Percentiles rank a stretch among this genome's conserved stretches.
Conservation (phyloP, 768 basidiomycete genomes). For the Termitomyces sp. region DNA sequence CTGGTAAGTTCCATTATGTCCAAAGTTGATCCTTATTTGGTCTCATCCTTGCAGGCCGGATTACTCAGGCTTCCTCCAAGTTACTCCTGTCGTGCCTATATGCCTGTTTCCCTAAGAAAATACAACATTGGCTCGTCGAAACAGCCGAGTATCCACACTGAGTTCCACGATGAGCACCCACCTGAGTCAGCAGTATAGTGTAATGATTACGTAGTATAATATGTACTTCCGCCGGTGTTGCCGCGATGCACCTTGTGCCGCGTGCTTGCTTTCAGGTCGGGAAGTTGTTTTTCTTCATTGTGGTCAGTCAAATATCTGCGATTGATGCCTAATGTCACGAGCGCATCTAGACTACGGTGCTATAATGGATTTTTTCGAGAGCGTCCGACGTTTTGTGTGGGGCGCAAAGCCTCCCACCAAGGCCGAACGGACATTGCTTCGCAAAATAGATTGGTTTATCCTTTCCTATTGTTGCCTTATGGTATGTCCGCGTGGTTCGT, state of each 20-base stretch:
- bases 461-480: slow-evolving; percentile 68
- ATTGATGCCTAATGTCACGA: no score
- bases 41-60: neutral
- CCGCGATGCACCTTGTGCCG: neutral
- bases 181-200: slow-evolving; percentile 3
- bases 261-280: neutral
- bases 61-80: neutral
- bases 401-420: slow-evolving; percentile 11
- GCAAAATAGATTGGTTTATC: slow-evolving; percentile 65
- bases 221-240: slow-evolving; percentile 1
- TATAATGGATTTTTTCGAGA: slow-evolving; percentile 1
- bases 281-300: neutral
- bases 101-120: neutral
- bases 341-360: neutral
- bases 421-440: slow-evolving; percentile 42
- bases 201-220: slow-evolving; percentile 10
- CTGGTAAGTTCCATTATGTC: neutral
- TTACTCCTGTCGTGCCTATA: neutral
- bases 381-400: slow-evolving; percentile 13
- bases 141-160: neutral
- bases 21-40: slow-evolving; percentile 10
- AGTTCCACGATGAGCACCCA: neutral
- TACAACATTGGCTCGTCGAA: neutral
- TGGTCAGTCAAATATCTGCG: neutral
- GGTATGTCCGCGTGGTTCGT: slow-evolving; percentile 27